A percentile compares a stretch with the other conserved stretches of the same genome.
These are phyloP conservation scores for Erucastrum elatum DNA, from an alignment of 345 rosid species.

Conservation along the genomic window DNA sequence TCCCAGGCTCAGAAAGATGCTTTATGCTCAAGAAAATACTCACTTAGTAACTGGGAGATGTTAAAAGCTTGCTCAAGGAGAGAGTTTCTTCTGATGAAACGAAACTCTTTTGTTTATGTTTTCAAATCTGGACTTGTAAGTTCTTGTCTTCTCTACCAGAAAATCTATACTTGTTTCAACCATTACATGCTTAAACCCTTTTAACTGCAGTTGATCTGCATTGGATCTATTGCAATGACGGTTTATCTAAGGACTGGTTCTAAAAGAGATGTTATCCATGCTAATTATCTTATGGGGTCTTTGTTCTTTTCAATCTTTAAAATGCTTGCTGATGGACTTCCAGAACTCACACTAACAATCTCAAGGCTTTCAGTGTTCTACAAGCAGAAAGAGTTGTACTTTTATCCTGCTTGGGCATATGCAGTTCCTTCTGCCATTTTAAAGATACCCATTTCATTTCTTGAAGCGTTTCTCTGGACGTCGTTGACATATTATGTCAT, in stretches of 20 bases:
- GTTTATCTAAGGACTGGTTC: slow-evolving; percentile 43
- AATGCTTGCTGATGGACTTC: slow-evolving; percentile 50
- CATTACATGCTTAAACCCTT: not conserved
- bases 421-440: slow-evolving; percentile 49
- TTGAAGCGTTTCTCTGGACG: slow-evolving; percentile 48
- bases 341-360: slow-evolving; percentile 48
- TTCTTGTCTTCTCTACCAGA: not conserved
- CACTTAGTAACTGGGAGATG: slow-evolving; percentile 45
- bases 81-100: slow-evolving; percentile 54
- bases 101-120: slow-evolving; percentile 47
- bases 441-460: slow-evolving; percentile 47
- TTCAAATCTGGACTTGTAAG: slow-evolving; percentile 47
- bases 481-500: slow-evolving; percentile 52
- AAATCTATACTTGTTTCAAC: not conserved
- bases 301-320: slow-evolving; percentile 40
- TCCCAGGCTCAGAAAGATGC: slow-evolving; percentile 32
- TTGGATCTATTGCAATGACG: slow-evolving; percentile 42
- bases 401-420: slow-evolving; percentile 59
- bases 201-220: slow-evolving; percentile 36
- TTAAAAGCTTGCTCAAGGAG: slow-evolving; percentile 48
- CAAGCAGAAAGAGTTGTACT: slow-evolving; percentile 45
- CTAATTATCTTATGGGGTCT: slow-evolving; percentile 48
- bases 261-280: slow-evolving; percentile 38
- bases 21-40: slow-evolving; percentile 38
- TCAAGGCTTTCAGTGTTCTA: slow-evolving; percentile 46